Evolutionary conservation across 2,329 filamentous ascomycete species (phyloP).

Genomic region (Phoma sp.): DNA sequence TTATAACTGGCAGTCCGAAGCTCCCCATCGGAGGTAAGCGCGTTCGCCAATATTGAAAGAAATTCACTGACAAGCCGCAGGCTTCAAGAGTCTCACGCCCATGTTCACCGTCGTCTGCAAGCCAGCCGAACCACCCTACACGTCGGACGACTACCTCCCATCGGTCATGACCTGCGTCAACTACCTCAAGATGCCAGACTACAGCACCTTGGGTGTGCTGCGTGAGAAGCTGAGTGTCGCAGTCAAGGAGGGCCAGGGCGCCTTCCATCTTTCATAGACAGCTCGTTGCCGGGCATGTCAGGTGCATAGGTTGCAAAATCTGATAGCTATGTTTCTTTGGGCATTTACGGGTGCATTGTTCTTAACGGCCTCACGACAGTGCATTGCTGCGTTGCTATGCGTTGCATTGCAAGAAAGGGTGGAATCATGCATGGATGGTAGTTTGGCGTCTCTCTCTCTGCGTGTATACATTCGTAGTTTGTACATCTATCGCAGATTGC

Average conservation of each 20-base stretch:
- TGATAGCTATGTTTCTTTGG: slow-evolving; percentile 11
- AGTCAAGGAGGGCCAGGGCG: slow-evolving; percentile 93
- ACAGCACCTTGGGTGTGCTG: slow-evolving; percentile 78
- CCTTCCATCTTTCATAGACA: slow-evolving; percentile 87
- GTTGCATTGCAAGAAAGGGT: slow-evolving; percentile 1
- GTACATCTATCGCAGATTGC: not conserved
- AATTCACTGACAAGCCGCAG: slow-evolving; percentile 54
- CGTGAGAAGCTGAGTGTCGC: slow-evolving; percentile 80
- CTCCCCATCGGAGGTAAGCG: slow-evolving; percentile 92
- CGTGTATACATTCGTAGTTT: not conserved
- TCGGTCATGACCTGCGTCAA: slow-evolving; percentile 99
- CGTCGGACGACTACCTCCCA: slow-evolving; percentile 96
- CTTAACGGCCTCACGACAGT: slow-evolving; percentile 13
- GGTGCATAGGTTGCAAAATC: slow-evolving; percentile 14
- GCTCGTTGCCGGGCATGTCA: slow-evolving; percentile 1
- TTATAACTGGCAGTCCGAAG: slow-evolving; percentile 97
- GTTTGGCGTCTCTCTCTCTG: slow-evolving; percentile 2
- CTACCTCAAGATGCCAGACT: slow-evolving; percentile 96
- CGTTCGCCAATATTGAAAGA: not conserved
- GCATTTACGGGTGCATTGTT: slow-evolving; percentile 16
- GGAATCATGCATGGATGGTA: slow-evolving; percentile 11
- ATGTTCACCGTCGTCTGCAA: slow-evolving; percentile 99
- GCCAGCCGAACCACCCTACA: slow-evolving; percentile 92
- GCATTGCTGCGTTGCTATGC: not conserved
- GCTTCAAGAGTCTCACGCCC: slow-evolving; percentile 94